Base-by-base conservation (phyloP, 2,329 filamentous ascomycete species). In the Hansfordia pulvinata region DNA sequence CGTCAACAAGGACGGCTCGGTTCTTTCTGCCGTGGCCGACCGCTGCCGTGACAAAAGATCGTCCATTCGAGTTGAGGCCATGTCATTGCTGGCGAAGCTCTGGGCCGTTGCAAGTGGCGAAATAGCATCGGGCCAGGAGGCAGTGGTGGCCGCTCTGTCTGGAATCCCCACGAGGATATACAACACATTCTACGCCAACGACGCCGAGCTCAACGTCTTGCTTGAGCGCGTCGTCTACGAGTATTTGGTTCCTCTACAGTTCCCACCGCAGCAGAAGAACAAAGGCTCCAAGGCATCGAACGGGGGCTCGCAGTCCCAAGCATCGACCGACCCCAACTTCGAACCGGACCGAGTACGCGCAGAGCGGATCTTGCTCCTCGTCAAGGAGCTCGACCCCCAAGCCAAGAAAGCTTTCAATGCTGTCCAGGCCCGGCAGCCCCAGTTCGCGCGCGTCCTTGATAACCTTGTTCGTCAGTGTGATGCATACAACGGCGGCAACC, bases 41-140 rank as follows among this genome's bases (percentile, higher is more conserved):
- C 73, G 90, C 36, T 84, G 83, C 37, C 84, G 86, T 40, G 92
- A 98, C 54, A 77, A 78, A 35, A 88, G 79, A 47, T 70, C 76
- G 10, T 62, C 70, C 21, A 82, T 98, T 8, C 80, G 88, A 30
- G 74, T 81, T 20, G 83, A 88, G 40, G 86, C 84, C 14, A 93
- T 93, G 70, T 77, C 75, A 26, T 63, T 92, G 7, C 60, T 96
- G 2, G 82, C 73, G 8, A 82, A 76, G 34, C 75, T 96, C 16
- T 98, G 90, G 90, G 86, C 83, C n/a, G 86, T 92, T 11, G 88
- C 83, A 9, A 73, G 77, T 11, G 82, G 84, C 11, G 86, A 93
- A 41, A 80, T 98, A 40, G 75, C 82, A 14, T 72, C 78, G 27
- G 83, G 82, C 10, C 79, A 88, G 40, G 83, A 93, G 39, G 60